Percentiles rank a stretch among this genome's conserved stretches.
Conservation (phyloP, 2,329 filamentous ascomycete species). For the Myriosclerotinia duriaeana region DNA sequence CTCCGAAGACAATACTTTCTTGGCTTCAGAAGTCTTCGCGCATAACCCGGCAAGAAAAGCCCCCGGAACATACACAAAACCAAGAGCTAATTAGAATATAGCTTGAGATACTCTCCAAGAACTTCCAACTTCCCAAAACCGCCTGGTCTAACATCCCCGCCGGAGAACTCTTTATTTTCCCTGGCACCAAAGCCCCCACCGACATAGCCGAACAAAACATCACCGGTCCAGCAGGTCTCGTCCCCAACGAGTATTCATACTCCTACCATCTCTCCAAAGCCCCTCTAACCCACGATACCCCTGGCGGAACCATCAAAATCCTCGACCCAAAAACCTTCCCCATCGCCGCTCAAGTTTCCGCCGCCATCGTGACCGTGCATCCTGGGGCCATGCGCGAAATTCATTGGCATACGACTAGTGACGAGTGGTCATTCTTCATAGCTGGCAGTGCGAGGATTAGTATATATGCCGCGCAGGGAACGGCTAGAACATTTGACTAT, state of each 20-base stretch:
- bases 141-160: constrained; percentile 50
- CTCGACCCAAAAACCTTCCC: constrained; percentile 75
- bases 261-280: constrained; percentile 57
- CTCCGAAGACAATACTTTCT: constrained; percentile 69
- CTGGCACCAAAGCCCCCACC: constrained; percentile 49
- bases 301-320: constrained; percentile 70
- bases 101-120: constrained; percentile 54
- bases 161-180: constrained; percentile 54
- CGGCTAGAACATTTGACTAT: constrained; percentile 74
- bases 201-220: constrained; percentile 50
- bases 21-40: constrained; percentile 68
- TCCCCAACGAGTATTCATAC: constrained; percentile 45
- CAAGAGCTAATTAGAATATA: constrained; percentile 23
- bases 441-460: constrained; percentile 69
- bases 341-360: constrained; percentile 70
- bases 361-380: constrained; percentile 68
- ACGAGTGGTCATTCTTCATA: constrained; percentile 82
- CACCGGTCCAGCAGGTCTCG: constrained; percentile 47
- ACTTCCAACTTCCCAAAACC: constrained; percentile 50
- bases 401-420: constrained; percentile 77
- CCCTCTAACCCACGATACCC: constrained; percentile 70
- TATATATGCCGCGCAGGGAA: constrained; percentile 68
- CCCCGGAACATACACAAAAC: no score
- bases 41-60: constrained; percentile 42
- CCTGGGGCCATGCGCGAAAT: constrained; percentile 49